Conservation (phyloP, 2,329 filamentous ascomycete species). For the Neonectria ditissima region DNA sequence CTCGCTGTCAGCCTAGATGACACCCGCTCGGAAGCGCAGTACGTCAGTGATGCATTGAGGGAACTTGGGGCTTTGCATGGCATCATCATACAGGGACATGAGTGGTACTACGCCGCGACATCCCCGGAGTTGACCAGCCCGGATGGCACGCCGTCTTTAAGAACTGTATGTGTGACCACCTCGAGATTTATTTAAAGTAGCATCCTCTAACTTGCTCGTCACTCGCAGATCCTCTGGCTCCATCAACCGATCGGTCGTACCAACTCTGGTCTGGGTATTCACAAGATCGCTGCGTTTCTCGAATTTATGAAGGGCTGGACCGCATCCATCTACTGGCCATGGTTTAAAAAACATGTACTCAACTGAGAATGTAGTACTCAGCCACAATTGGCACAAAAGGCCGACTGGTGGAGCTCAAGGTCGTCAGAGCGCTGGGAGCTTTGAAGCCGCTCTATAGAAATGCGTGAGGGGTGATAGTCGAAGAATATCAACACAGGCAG, state of each 20-base stretch:
- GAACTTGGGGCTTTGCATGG: neutral
- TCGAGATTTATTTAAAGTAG: no score
- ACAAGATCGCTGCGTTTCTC: neutral
- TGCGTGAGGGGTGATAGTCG: no score
- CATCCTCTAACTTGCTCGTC: no score
- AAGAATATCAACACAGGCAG: no score
- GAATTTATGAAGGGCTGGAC: neutral
- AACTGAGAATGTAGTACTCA: no score
- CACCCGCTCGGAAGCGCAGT: neutral
- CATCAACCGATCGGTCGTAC: neutral
- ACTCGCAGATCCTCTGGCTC: neutral
- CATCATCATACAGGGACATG: neutral
- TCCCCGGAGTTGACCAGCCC: no score
- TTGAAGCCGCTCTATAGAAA: no score
- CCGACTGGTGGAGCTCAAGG: no score
- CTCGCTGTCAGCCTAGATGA: neutral
- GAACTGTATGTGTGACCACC: no score
- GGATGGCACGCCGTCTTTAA: no score
- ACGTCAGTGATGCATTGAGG: neutral
- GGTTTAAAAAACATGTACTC: neutral
- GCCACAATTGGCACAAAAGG: no score
- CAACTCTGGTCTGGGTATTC: neutral
- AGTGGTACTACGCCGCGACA: neutral
- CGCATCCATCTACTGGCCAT: neutral
- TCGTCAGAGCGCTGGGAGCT: no score